phyloP scores from a whole-genome alignment of 441 rosid genomes.

The Isatis lusitanica region DNA sequence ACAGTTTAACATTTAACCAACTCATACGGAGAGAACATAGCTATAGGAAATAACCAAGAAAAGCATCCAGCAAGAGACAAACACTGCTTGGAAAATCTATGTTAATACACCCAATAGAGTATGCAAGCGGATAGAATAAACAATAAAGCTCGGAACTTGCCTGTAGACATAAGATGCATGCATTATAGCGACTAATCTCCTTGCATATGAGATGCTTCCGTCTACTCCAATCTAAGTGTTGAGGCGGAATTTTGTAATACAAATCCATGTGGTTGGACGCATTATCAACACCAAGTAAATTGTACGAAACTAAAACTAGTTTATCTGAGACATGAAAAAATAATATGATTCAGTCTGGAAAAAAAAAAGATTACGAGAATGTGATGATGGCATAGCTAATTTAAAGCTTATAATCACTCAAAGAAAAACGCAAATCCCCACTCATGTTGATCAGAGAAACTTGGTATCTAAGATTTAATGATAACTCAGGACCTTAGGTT shows the following conservation, averaged over 20 bases:
- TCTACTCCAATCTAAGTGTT: conserved; percentile 68
- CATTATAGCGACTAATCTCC: conserved; percentile 71
- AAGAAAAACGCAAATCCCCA: too few relatives aligned
- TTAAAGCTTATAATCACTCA: not conserved
- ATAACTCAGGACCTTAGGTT: too few relatives aligned
- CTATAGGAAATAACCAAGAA: too few relatives aligned
- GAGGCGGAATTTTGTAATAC: conserved; percentile 49
- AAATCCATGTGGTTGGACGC: conserved; percentile 78
- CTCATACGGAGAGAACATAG: too few relatives aligned
- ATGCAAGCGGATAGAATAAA: not conserved
- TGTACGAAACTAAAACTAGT: conserved; percentile 76
- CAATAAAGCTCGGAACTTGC: conserved; percentile 41
- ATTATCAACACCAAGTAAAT: conserved; percentile 82
- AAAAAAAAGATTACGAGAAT: not conserved
- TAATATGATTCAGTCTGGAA: not conserved
- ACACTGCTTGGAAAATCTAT: not conserved
- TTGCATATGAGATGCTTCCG: conserved; percentile 67
- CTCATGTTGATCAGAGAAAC: too few relatives aligned
- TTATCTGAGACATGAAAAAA: conserved; percentile 50
- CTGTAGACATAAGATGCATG: conserved; percentile 87
- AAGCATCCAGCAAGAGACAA: conserved; percentile 1
- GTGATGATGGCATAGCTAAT: not conserved
- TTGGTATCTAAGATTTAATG: not conserved
- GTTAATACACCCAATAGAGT: not conserved
- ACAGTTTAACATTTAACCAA: too few relatives aligned